Evolutionary conservation across 2,329 filamentous ascomycete species (phyloP), one percentile per base, ranked within the genome.

Genomic region (Penicillium sp.): DNA sequence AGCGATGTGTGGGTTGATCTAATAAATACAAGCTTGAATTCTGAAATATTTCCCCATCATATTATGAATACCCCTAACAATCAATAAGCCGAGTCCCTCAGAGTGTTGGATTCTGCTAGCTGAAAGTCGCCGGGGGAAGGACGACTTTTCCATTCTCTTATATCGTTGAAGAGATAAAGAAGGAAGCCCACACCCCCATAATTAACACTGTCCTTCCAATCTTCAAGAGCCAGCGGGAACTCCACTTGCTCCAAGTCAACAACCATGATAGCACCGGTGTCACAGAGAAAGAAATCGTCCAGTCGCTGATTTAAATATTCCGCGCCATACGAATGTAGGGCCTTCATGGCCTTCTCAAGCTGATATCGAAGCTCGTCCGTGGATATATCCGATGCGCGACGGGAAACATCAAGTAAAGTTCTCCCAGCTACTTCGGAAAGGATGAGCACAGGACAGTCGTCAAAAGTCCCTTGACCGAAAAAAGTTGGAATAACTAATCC

Each of bases 241-340:
- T 37, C 25, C 11, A 56, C 44, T 49, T 56, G 54, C 45, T 56
- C 49, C 40, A 56, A 31, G 45, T 56, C 49, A 46, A 53, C 46
- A 53, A 56, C 46, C 54, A 53, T 56, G 27, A 56, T 23, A 18
- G 29, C 26, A 45, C 49, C 49, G 9, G 27, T 45, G 20, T 56
- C 35, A 42, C 54, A 56, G 33, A 56, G 54, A 52, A 55, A 35
- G 25, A 55, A 56, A 33, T 51, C 52, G 25, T 52, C 49, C 26
- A 56, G 37, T 40, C 43, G 23, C 54, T 56, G 37, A 27, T 52
- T 49, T 23, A 53, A 53, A 29, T 53, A 47, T 20, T 47, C 15
- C 4, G 31, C 43, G 9, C 23, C 53, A 33, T 26, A 14, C 33
- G 22, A 55, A 51, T 51, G 35, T 41, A 55, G 6, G 4, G n/a